These are phyloP conservation scores for Coprinopsis strossmayeri DNA, from an alignment of 768 basidiomycete species.

Conservation along the genomic window DNA sequence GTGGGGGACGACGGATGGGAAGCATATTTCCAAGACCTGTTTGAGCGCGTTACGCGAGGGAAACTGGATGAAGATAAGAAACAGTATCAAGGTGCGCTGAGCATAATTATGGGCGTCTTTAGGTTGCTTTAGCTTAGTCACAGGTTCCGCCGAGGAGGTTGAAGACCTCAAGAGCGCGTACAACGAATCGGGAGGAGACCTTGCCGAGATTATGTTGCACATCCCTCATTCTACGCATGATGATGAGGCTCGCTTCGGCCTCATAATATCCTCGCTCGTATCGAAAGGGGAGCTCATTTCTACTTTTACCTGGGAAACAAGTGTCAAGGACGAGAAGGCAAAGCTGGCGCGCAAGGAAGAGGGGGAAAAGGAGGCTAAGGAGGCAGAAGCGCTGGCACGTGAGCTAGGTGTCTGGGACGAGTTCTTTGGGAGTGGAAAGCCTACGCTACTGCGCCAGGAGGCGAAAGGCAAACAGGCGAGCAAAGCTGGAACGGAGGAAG, in stretches of 20 bases:
- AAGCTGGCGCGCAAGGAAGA: slow-evolving; percentile 67
- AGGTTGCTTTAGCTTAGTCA: not conserved
- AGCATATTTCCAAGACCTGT: slow-evolving; percentile 87
- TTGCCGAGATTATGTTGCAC: slow-evolving; percentile 75
- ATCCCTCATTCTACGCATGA: slow-evolving; percentile 81
- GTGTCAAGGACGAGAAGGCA: slow-evolving; percentile 75
- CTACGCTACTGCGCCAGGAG: slow-evolving; percentile 49
- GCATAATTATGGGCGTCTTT: too few species aligned
- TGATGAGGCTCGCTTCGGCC: slow-evolving; percentile 83
- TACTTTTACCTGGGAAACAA: slow-evolving; percentile 59
- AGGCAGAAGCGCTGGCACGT: slow-evolving; percentile 79
- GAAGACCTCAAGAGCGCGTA: slow-evolving; percentile 78
- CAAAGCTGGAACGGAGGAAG: slow-evolving; percentile 29
- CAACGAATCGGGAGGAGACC: slow-evolving; percentile 58
- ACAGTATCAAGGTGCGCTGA: slow-evolving; percentile 78
- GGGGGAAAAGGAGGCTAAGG: slow-evolving; percentile 70
- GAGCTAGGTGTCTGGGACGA: slow-evolving; percentile 94
- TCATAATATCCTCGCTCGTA: slow-evolving; percentile 63
- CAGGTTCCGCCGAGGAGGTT: slow-evolving; percentile 83
- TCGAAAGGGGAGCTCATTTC: slow-evolving; percentile 47
- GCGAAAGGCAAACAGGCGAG: slow-evolving; percentile 39
- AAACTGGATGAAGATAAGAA: slow-evolving; percentile 91
- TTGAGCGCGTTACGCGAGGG: slow-evolving; percentile 78
- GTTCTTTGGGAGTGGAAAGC: slow-evolving; percentile 76
- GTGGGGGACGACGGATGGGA: slow-evolving; percentile 89